phyloP scores from a whole-genome alignment of 2,329 filamentous ascomycete species.

The Colletotrichum orchidophilum region DNA sequence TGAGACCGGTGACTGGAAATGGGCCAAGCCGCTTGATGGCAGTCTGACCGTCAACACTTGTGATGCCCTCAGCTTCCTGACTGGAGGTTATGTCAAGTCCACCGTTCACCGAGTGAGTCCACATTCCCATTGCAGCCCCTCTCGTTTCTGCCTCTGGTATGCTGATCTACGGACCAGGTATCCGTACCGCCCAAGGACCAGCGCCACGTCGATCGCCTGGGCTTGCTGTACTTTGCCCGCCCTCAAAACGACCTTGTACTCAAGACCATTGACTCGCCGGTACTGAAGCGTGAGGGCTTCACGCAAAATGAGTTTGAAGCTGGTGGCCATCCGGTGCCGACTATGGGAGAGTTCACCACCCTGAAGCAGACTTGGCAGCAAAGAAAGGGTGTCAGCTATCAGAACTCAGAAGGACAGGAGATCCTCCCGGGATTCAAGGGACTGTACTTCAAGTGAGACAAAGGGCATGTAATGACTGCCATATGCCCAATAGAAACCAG shows the following conservation, averaged over 20 bases:
- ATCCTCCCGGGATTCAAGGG: conserved; percentile 48
- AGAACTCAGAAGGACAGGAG: conserved; percentile 42
- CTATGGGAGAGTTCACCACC: conserved; percentile 49
- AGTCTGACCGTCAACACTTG: conserved; percentile 62
- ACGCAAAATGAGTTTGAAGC: conserved; percentile 50
- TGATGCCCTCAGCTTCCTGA: conserved; percentile 58
- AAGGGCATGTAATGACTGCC: background rate
- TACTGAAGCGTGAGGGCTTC: conserved; percentile 45
- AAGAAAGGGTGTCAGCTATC: conserved; percentile 39
- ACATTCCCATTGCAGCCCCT: background rate
- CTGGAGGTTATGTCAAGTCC: conserved; percentile 56
- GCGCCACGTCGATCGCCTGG: conserved; percentile 56
- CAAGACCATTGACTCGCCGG: conserved; percentile 48
- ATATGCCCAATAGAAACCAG: background rate
- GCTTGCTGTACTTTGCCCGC: conserved; percentile 61
- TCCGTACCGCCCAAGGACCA: conserved; percentile 51
- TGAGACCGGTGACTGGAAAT: conserved; percentile 59
- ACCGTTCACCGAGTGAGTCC: conserved; percentile 48
- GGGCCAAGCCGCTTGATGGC: conserved; percentile 57
- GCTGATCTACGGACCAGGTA: conserved; percentile 37
- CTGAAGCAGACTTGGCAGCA: conserved; percentile 51
- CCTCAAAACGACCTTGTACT: conserved; percentile 50
- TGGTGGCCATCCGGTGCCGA: conserved; percentile 43
- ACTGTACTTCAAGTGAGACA: conserved; percentile 31
- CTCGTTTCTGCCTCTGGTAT: rapidly evolving